Conservation (phyloP, 805 yeast species). For the Saturnispora quitensis region DNA sequence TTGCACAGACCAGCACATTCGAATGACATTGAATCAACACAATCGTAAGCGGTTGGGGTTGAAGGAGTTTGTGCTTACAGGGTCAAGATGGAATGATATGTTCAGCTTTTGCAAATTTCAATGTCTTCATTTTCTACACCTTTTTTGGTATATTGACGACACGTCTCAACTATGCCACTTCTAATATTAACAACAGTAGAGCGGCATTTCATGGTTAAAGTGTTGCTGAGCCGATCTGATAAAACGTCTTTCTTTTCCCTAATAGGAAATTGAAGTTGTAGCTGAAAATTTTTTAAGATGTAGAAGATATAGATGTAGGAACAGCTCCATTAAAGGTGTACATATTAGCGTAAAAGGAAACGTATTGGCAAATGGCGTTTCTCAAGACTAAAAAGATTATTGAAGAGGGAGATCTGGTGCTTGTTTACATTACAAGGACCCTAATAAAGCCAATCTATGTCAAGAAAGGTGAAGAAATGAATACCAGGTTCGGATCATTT, state of each 20-base stretch:
- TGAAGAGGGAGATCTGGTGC: conserved; percentile 78
- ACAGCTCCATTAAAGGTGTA: not conserved
- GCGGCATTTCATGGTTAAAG: not conserved
- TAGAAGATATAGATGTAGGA: not conserved
- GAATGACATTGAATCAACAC: not conserved
- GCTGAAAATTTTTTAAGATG: not conserved
- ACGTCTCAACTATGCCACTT: too few relatives aligned
- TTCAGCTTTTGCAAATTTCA: too few relatives aligned
- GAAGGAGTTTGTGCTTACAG: too few relatives aligned
- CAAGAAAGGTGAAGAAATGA: conserved; percentile 49
- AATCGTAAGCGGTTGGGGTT: too few relatives aligned
- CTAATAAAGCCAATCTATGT: conserved; percentile 68
- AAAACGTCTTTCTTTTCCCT: not conserved
- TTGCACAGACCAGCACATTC: not conserved
- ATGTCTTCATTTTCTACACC: too few relatives aligned
- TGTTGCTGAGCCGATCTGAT: not conserved
- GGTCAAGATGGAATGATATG: too few relatives aligned
- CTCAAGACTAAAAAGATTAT: conserved; percentile 52
- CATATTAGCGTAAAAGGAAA: not conserved
- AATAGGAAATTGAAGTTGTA: not conserved
- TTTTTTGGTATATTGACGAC: too few relatives aligned
- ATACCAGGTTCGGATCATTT: conserved; percentile 85
- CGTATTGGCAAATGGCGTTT: conserved; percentile 18
- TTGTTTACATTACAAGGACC: conserved; percentile 78
- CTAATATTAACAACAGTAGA: too few relatives aligned